Conservation (phyloP, 2,329 filamentous ascomycete species). For the Sphaerulina vaccinii region DNA sequence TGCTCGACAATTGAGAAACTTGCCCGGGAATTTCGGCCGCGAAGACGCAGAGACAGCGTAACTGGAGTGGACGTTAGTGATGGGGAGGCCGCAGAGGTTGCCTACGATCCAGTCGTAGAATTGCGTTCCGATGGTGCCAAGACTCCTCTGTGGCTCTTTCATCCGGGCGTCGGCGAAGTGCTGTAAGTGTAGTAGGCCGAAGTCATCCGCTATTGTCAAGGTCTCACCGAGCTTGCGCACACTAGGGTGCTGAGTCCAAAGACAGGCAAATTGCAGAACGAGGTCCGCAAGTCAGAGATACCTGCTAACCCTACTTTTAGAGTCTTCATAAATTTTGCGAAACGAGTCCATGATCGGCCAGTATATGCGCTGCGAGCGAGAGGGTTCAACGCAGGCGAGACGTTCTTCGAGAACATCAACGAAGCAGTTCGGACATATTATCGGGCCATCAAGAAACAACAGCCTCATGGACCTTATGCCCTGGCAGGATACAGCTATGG, state of each 20-base stretch:
- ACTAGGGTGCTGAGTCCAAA: too few relatives aligned
- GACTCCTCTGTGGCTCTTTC: conserved; percentile 38
- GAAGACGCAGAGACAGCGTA: conserved; percentile 5
- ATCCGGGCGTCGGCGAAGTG: conserved; percentile 42
- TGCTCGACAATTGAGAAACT: conserved; percentile 10
- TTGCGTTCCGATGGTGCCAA: conserved; percentile 31
- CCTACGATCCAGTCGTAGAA: conserved; percentile 35
- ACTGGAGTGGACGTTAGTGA: not conserved
- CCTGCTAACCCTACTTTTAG: too few relatives aligned
- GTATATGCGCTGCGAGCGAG: conserved; percentile 49
- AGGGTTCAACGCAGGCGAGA: conserved; percentile 44
- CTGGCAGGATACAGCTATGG: conserved; percentile 55
- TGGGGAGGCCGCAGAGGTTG: not conserved
- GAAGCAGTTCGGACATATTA: conserved; percentile 46
- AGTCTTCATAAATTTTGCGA: conserved; percentile 39
- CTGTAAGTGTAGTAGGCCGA: too few relatives aligned
- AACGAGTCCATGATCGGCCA: conserved; percentile 43
- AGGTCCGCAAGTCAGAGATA: too few relatives aligned
- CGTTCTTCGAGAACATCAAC: conserved; percentile 40
- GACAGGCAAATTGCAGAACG: too few relatives aligned
- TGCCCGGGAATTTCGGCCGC: conserved; percentile 1
- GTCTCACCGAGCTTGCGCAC: too few relatives aligned
- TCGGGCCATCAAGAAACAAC: conserved; percentile 40
- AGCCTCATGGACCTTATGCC: conserved; percentile 53
- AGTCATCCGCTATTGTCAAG: too few relatives aligned